Percentiles rank a stretch among this genome's conserved stretches.
Evolutionary conservation across 495 filamentous ascomycete genomes (phyloP).

Genomic region (Penicillium verhagenii): DNA sequence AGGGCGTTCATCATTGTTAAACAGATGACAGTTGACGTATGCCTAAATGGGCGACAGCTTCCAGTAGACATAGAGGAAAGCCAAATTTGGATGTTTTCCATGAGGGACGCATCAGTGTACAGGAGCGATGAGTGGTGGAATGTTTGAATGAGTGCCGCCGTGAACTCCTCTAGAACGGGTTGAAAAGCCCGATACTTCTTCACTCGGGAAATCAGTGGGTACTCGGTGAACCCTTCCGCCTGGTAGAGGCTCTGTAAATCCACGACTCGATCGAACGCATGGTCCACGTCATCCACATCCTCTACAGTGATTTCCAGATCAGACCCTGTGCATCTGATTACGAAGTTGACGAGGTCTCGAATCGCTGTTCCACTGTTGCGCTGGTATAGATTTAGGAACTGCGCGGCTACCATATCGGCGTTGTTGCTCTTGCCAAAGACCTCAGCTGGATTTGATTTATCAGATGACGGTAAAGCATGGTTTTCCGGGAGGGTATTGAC

Average conservation of each 20-base stretch:
- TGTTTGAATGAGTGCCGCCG: slow-evolving; percentile 67
- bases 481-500: slow-evolving; percentile 21
- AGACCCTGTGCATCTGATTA: slow-evolving; percentile 80
- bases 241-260: slow-evolving; percentile 83
- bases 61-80: slow-evolving; percentile 82
- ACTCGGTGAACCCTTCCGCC: slow-evolving; percentile 77
- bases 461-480: neutral
- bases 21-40: slow-evolving; percentile 82
- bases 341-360: slow-evolving; percentile 83
- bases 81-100: slow-evolving; percentile 87
- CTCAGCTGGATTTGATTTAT: slow-evolving; percentile 55
- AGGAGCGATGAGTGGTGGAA: slow-evolving; percentile 72
- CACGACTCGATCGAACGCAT: slow-evolving; percentile 61
- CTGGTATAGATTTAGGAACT: slow-evolving; percentile 76
- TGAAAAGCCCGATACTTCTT: slow-evolving; percentile 73
- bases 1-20: slow-evolving; percentile 72
- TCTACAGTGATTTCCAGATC: slow-evolving; percentile 67
- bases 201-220: slow-evolving; percentile 83
- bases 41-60: slow-evolving; percentile 79
- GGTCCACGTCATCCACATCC: slow-evolving; percentile 84
- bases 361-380: slow-evolving; percentile 65
- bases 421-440: slow-evolving; percentile 72
- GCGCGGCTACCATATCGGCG: slow-evolving; percentile 71
- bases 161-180: slow-evolving; percentile 71
- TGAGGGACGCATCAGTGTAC: slow-evolving; percentile 68